These are phyloP conservation scores for Dactylellina sp. DNA, from an alignment of 2,329 filamentous ascomycete genomes.

Conservation along the genomic window DNA sequence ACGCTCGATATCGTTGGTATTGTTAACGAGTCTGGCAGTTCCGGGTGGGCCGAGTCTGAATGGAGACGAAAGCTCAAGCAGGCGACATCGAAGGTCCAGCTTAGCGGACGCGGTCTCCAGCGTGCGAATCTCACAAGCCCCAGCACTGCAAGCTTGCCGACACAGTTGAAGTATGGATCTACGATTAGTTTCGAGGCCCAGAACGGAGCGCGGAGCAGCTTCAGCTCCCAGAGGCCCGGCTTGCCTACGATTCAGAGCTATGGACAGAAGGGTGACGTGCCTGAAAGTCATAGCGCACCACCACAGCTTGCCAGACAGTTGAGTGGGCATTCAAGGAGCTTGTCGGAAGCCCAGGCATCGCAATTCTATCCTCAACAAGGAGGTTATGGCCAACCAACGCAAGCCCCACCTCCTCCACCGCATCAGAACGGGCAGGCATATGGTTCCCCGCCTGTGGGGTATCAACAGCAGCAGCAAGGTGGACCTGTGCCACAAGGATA, in stretches of 20 bases:
- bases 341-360: slow-evolving; percentile 44
- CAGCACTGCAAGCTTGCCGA: slow-evolving; percentile 62
- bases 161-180: slow-evolving; percentile 63
- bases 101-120: slow-evolving; percentile 62
- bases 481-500: slow-evolving; percentile 24
- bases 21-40: slow-evolving; percentile 81
- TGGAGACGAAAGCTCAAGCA: slow-evolving; percentile 90
- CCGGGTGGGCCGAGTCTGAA: slow-evolving; percentile 83
- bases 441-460: slow-evolving; percentile 25
- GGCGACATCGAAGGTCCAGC: slow-evolving; percentile 81
- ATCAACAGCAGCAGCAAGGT: slow-evolving; percentile 22
- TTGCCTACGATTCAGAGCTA: slow-evolving; percentile 55
- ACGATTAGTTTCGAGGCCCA: slow-evolving; percentile 61
- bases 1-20: slow-evolving; percentile 83
- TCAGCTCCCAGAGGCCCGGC: slow-evolving; percentile 55
- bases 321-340: slow-evolving; percentile 40
- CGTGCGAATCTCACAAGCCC: slow-evolving; percentile 59
- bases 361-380: slow-evolving; percentile 37
- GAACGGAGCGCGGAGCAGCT: slow-evolving; percentile 27
- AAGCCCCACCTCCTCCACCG: slow-evolving; percentile 20
- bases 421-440: slow-evolving; percentile 28
- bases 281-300: slow-evolving; percentile 20
- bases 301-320: slow-evolving; percentile 29
- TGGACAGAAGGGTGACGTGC: slow-evolving; percentile 15
- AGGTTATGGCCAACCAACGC: slow-evolving; percentile 8